Base-by-base conservation (phyloP, 345 rosid genomes). In the Lumnitzera littorea region DNA sequence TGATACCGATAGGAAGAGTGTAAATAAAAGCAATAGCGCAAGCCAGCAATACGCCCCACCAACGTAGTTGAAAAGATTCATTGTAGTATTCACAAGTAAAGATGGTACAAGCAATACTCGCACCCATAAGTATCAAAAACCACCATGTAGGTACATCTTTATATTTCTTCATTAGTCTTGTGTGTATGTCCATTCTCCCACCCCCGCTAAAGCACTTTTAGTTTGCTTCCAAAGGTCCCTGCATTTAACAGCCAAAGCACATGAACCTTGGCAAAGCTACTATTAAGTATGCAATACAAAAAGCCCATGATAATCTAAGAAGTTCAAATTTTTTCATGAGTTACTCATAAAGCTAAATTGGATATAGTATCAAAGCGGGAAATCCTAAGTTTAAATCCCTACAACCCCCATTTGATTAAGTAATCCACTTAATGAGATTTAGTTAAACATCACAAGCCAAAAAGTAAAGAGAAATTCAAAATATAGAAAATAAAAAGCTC, bases 11-110 rank as follows among this genome's bases (percentile, higher is more conserved):
- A 3, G 91, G 85, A 54, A 90, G 90, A 52, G 98, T 88, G 76
- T 81, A 91, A 73, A 65, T 66, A n/a, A 91, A 25, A 41, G 98
- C 89, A 41, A 91, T 80, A 41, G 64, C 84, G 67, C 96, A 91
- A 70, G 96, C 91, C 15, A 88, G 79, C 27, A 88, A 57, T 16
- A 88, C 88, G 15, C 91, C 96, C 98, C 98, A 91, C 96, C 96
- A 91, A 17, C 84, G 94, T 80, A 88, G 73, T 57, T 91, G 98
- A 58, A 91, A 85, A 1, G 86, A 57, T 0, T 66, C 83, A 0
- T 82, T 84, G 72, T 85, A 88, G 67, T 84, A 50, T 57, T 84
- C 72, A 2, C 89, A 82, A 9, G 85, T 70, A 52, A 84, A 80
- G 60, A 91, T 50, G 31, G 81, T 75, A 16, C 59, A 72, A 15